Evolutionary conservation across 2,329 filamentous ascomycete genomes (phyloP).

Genomic region (Atkinsonella hypoxylon): DNA sequence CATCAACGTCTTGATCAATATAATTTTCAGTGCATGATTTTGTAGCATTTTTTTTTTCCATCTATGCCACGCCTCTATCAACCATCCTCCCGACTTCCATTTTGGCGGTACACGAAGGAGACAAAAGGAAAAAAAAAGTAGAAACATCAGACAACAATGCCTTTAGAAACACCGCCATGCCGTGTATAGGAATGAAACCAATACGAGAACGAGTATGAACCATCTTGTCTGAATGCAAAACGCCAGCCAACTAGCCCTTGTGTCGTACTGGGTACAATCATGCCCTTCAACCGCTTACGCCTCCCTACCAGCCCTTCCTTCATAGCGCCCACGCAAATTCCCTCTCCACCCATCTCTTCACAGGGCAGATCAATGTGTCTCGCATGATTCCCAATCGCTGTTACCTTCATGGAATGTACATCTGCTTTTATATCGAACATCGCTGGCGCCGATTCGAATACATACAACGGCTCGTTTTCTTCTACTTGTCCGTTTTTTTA

Average conservation of each 20-base stretch:
- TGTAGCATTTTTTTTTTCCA: conserved; percentile 9
- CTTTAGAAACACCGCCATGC: conserved; percentile 6
- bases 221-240: conserved; percentile 4
- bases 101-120: not conserved
- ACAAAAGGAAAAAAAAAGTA: not conserved
- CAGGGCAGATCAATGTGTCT: not conserved
- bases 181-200: not conserved
- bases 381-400: not conserved
- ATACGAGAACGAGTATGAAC: not conserved
- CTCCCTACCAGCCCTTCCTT: not conserved
- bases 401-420: not conserved
- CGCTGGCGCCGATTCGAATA: not conserved
- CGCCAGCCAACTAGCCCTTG: conserved; percentile 4
- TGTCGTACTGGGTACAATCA: conserved; percentile 1
- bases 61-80: conserved; percentile 10
- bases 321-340: not conserved
- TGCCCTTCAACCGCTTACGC: conserved; percentile 2
- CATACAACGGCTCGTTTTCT: not conserved
- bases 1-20: too few relatives aligned
- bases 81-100: conserved; percentile 1
- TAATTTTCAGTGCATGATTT: too few relatives aligned
- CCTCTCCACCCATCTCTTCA: not conserved
- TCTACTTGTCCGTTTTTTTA: not conserved
- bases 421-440: not conserved
- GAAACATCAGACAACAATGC: conserved; percentile 2